A percentile compares a stretch with the other conserved stretches of the same genome.
Conservation (phyloP, 306 rosid species). For the Dalbergia cultrata region DNA sequence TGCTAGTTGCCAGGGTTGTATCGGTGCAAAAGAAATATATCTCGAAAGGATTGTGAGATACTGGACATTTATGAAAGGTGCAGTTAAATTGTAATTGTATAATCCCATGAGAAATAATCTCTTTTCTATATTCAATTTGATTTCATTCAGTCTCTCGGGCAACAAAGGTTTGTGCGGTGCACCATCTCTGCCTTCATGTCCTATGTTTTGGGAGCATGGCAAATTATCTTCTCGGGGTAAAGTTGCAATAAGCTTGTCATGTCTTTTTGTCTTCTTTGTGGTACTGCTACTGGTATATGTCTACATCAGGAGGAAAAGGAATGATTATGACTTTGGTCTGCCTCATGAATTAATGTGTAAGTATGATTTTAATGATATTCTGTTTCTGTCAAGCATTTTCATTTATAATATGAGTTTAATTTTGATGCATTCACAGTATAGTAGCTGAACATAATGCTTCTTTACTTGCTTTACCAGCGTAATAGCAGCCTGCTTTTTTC, state of each 20-base stretch:
- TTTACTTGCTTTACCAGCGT: slow-evolving; percentile 1
- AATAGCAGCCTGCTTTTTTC: slow-evolving; percentile 30
- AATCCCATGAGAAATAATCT: slow-evolving; percentile 30
- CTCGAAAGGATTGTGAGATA: not conserved
- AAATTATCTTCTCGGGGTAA: slow-evolving; percentile 77
- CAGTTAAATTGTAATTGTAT: not conserved
- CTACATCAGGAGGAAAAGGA: slow-evolving; percentile 76
- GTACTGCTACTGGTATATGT: slow-evolving; percentile 68
- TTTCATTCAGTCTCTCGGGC: slow-evolving; percentile 72
- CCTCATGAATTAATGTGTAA: slow-evolving; percentile 90
- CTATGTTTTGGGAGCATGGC: slow-evolving; percentile 89
- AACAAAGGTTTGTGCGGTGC: slow-evolving; percentile 94
- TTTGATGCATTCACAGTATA: not conserved
- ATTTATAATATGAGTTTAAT: not conserved
- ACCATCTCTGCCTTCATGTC: slow-evolving; percentile 77
- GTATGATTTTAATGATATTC: slow-evolving; percentile 48
- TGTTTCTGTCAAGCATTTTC: not conserved
- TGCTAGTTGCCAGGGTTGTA: not conserved
- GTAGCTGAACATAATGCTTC: not conserved
- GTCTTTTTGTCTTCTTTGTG: slow-evolving; percentile 59
- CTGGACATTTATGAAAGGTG: not conserved
- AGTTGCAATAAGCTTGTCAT: slow-evolving; percentile 77
- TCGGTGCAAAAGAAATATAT: slow-evolving; percentile 16
- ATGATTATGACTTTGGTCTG: slow-evolving; percentile 87
- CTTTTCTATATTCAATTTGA: slow-evolving; percentile 23